phyloP scores from a whole-genome alignment of 192 early-diverging fungal genomes.

The Podochytrium sp. region DNA sequence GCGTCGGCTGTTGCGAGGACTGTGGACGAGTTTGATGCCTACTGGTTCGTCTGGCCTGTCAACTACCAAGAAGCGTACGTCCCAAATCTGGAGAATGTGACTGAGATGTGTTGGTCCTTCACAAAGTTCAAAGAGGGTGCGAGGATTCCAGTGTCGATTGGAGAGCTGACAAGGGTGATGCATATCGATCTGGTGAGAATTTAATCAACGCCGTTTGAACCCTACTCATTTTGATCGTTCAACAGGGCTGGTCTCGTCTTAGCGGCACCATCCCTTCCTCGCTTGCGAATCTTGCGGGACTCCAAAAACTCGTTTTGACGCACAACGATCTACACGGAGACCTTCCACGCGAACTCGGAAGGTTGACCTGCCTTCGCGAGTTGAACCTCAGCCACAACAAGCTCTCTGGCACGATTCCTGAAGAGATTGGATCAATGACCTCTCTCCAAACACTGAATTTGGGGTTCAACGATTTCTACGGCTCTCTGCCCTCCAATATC shows the following conservation, averaged over 20 bases:
- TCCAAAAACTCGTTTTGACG: not conserved
- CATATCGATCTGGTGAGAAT: not conserved
- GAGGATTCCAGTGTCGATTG: not conserved
- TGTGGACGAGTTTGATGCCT: not conserved
- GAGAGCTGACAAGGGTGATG: not conserved
- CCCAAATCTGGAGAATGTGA: not conserved
- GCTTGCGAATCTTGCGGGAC: not conserved
- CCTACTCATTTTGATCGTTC: not conserved
- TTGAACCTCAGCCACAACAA: slow-evolving; percentile 5
- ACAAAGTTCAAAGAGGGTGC: not conserved
- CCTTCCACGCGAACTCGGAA: not conserved
- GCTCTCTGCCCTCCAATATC: not conserved
- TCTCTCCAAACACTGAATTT: not conserved
- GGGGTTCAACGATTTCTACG: not conserved
- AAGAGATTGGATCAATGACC: not conserved
- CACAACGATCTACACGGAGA: not conserved
- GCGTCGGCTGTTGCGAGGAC: not conserved
- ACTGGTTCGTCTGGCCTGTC: not conserved
- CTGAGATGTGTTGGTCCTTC: not conserved
- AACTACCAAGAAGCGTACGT: not conserved
- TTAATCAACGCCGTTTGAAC: not conserved
- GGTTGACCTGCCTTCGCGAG: not conserved
- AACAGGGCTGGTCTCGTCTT: not conserved
- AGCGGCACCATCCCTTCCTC: not conserved
- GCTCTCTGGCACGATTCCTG: not conserved